A percentile compares a stretch with the other conserved stretches of the same genome.
Evolutionary conservation across 202 grass and related monocot species (phyloP).

Genomic region (Musa balbisiana): DNA sequence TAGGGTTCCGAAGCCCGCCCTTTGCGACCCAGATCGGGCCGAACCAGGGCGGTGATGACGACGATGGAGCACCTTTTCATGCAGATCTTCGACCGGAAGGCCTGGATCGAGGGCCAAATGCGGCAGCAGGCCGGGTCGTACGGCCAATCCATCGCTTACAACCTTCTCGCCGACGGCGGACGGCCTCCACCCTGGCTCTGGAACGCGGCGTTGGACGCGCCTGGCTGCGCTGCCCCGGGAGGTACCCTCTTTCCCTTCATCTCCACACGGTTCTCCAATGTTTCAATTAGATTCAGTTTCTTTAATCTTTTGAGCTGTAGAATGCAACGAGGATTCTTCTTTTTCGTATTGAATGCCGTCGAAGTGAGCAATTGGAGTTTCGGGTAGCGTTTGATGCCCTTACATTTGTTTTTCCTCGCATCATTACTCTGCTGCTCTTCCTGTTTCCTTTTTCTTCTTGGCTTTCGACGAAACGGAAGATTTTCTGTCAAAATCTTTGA

Average conservation of each 20-base stretch:
- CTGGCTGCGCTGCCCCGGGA: background rate
- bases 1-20: background rate
- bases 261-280: background rate
- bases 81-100: constrained; percentile 46
- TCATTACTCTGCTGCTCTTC: too few species aligned
- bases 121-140: constrained; percentile 43
- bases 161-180: constrained; percentile 38
- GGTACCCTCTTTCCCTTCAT: constrained; percentile 16
- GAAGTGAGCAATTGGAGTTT: too few species aligned
- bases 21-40: background rate
- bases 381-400: too few species aligned
- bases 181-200: constrained; percentile 54
- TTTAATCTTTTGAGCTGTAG: too few species aligned
- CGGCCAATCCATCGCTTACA: constrained; percentile 45
- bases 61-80: constrained; percentile 60
- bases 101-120: constrained; percentile 41
- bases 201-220: background rate
- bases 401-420: too few species aligned
- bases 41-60: constrained; percentile 14
- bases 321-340: too few species aligned
- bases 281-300: too few species aligned
- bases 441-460: too few species aligned
- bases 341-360: too few species aligned
- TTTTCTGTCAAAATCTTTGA: too few species aligned
- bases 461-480: too few species aligned